These are phyloP conservation scores for Seminavis robusta DNA, from an alignment of 108 stramenopile genomes.

Conservation along the genomic window DNA sequence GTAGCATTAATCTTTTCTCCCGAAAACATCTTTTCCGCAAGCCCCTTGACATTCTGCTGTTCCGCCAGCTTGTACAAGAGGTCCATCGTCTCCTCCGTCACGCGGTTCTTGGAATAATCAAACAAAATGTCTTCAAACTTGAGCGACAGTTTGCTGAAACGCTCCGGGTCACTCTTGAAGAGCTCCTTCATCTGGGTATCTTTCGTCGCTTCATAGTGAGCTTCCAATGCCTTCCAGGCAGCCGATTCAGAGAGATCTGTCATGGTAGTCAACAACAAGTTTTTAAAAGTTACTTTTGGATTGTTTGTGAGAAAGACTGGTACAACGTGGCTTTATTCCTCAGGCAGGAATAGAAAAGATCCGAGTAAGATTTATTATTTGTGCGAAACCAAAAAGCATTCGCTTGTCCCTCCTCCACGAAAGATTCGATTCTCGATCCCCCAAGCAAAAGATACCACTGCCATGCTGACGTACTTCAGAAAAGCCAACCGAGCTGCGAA, in stretches of 20 bases:
- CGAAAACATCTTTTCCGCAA: conserved; percentile 82
- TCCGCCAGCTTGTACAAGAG: conserved; percentile 79
- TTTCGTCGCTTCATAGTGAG: conserved; percentile 61
- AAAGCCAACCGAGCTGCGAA: too few species aligned
- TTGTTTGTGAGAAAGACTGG: too few species aligned
- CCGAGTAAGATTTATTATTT: too few species aligned
- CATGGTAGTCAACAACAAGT: too few species aligned
- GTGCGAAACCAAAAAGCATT: too few species aligned
- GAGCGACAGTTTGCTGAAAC: conserved; percentile 61
- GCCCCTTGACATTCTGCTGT: conserved; percentile 67
- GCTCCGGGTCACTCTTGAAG: conserved; percentile 59
- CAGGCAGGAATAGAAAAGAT: too few species aligned
- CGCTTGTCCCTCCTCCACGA: too few species aligned
- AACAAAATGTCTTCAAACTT: conserved; percentile 85
- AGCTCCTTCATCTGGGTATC: conserved; percentile 62
- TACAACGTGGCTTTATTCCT: too few species aligned
- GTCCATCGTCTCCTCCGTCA: conserved; percentile 88
- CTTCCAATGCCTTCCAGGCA: conserved; percentile 67
- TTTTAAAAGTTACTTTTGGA: too few species aligned
- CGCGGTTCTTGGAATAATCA: conserved; percentile 93
- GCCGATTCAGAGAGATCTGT: conserved; percentile 42
- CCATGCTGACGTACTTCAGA: too few species aligned
- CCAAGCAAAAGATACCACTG: too few species aligned
- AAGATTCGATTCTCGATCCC: too few species aligned
- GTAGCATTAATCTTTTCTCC: conserved; percentile 92